A percentile compares a stretch with the other conserved stretches of the same genome.
These are phyloP conservation scores for Jacaranda mimosifolia DNA, from an alignment of 257 asterid species.

Conservation along the genomic window DNA sequence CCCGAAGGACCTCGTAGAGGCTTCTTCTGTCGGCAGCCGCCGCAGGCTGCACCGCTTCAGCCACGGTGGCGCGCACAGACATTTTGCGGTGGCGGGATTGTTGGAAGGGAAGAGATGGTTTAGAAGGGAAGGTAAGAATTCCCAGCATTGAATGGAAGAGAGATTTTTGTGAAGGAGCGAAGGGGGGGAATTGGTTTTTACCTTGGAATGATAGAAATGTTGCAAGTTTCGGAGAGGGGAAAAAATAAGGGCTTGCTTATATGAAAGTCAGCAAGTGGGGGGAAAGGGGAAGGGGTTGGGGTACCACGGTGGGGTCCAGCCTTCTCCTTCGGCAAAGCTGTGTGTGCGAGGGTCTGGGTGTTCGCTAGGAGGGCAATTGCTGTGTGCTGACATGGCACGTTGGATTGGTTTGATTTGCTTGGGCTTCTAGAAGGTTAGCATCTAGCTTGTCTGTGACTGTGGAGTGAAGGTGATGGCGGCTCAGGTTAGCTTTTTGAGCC, in stretches of 20 bases:
- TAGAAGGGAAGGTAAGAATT: constrained; percentile 34
- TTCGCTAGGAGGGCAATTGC: constrained; percentile 6
- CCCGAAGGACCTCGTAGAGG: constrained; percentile 75
- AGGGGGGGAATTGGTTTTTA: not conserved
- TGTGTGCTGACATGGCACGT: constrained; percentile 57
- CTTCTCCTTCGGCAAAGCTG: constrained; percentile 10
- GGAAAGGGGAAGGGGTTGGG: too few species aligned
- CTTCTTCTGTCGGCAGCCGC: constrained; percentile 43
- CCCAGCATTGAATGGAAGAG: constrained; percentile 42
- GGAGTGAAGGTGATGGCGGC: too few species aligned
- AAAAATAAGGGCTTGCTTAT: constrained; percentile 33
- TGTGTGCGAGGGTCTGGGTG: constrained; percentile 31
- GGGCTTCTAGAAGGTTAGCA: constrained; percentile 25
- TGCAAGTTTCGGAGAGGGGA: not conserved
- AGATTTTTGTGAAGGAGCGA: not conserved
- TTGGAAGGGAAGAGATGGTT: constrained; percentile 27
- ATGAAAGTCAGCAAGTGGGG: constrained; percentile 33
- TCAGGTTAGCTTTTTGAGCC: too few species aligned
- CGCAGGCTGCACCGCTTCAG: constrained; percentile 49
- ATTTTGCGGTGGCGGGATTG: constrained; percentile 30
- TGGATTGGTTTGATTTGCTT: constrained; percentile 23
- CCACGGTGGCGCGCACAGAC: constrained; percentile 52
- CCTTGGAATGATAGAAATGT: too few species aligned
- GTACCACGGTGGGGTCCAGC: constrained; percentile 31
- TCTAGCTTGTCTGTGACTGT: not conserved